Evolutionary conservation across 148 eudicot species (phyloP), one percentile per base, ranked within the genome.

Genomic region (Heliamphora exappendiculata): DNA sequence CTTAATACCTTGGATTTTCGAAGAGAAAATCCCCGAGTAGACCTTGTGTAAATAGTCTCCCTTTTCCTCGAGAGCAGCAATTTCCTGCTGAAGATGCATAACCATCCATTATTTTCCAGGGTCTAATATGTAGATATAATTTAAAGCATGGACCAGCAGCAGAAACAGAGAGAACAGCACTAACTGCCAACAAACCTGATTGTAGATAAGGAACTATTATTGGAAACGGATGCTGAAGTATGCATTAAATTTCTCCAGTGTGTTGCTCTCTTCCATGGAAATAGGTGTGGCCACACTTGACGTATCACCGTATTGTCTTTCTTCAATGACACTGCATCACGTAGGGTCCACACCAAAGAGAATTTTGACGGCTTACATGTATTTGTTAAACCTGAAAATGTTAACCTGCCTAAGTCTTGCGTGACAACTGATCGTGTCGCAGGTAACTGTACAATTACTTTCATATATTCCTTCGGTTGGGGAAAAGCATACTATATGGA

Each of bases 191-290:
- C 59, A 70, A 79, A 89, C 93, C 90, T 83, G 82, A 87, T 78
- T 13, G 62, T 68, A 76, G 87, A 67, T 41, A 77, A 60, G 44
- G 88, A 72, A 78, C 71, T 78, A 70, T 77, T 78, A 69, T 47
- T 79, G 63, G 84, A 75, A 51, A 49, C 49, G 41, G 83, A 72
- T 75, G 82, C 64, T 26, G 85, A 78, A 83, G 70, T 83, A 69
- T 59, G 82, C 79, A 83, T 79, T 73, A 82, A 82, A 87, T 80
- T 87, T 83, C 90, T 89, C 81, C 90, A 73, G 70, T 85, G 81
- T 63, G 89, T 84, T 62, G 93, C 81, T 88, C 93, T 88, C 87
- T 92, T 95, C 96, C 97, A 89, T 34, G 97, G 97, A 75, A 92
- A 80, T 66, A 91, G 78, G 68, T 82, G 85, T n/a, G 97, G 89